These are phyloP conservation scores for Oidiodendron maius DNA, from an alignment of 495 filamentous ascomycete genomes.

Conservation along the genomic window DNA sequence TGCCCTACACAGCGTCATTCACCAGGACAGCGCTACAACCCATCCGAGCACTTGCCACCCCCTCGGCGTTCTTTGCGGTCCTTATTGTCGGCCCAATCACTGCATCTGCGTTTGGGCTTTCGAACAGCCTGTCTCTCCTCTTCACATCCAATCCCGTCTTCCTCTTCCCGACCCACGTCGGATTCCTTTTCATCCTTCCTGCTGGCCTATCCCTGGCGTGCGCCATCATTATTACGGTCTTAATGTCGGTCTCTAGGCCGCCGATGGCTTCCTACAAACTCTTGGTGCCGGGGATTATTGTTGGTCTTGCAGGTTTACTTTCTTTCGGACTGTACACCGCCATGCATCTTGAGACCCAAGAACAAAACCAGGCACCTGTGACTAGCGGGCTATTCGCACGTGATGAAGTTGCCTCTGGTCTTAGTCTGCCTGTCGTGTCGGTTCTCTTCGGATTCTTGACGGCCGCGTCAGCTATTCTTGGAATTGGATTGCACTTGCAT, in stretches of 20 bases:
- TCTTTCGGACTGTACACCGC: constrained; percentile 12
- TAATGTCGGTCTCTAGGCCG: no score
- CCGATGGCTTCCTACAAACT: neutral
- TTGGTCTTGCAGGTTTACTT: constrained; percentile 11
- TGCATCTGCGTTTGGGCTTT: constrained; percentile 35
- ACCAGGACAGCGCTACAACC: constrained; percentile 29
- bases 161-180: constrained; percentile 31
- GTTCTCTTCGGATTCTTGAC: constrained; percentile 11
- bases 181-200: constrained; percentile 32
- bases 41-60: constrained; percentile 37
- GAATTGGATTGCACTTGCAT: neutral
- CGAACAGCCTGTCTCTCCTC: constrained; percentile 36
- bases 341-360: neutral
- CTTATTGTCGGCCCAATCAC: constrained; percentile 34
- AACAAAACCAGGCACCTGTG: neutral
- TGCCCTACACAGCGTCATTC: constrained; percentile 11
- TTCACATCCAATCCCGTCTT: constrained; percentile 39
- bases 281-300: constrained; percentile 1
- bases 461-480: constrained; percentile 4
- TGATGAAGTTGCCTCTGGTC: neutral
- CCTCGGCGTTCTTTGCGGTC: constrained; percentile 37
- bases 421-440: constrained; percentile 4
- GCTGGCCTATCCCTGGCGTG: constrained; percentile 2
- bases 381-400: neutral
- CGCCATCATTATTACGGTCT: no score